Evolutionary conservation across 306 rosid genomes (phyloP).

Genomic region (Cicer yamashitae): DNA sequence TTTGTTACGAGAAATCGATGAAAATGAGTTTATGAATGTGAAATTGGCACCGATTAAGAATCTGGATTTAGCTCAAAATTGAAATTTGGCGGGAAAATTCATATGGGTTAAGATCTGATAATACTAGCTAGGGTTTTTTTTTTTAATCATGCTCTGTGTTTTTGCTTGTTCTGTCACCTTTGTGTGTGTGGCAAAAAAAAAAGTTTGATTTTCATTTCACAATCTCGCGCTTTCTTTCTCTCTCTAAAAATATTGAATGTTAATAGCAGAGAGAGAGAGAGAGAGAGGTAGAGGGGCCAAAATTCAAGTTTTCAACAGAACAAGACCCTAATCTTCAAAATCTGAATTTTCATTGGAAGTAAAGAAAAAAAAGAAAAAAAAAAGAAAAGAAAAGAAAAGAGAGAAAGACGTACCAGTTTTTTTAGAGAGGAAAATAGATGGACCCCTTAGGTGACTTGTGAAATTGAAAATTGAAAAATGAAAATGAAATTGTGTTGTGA

Average conservation of each 20-base stretch:
- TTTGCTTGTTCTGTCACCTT: slow-evolving; percentile 10
- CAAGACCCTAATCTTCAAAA: slow-evolving; percentile 53
- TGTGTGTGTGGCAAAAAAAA: not conserved
- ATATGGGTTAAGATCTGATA: slow-evolving; percentile 27
- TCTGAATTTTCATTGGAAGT: slow-evolving; percentile 43
- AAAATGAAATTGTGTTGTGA: slow-evolving; percentile 34
- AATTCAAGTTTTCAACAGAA: slow-evolving; percentile 57
- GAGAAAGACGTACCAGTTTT: slow-evolving; percentile 49
- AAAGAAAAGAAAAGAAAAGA: not conserved
- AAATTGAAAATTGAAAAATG: not conserved
- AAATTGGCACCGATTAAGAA: slow-evolving; percentile 39
- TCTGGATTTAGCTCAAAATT: slow-evolving; percentile 47
- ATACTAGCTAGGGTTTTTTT: slow-evolving; percentile 34
- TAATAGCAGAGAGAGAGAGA: slow-evolving; percentile 42
- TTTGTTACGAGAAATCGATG: not conserved
- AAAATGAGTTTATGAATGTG: not conserved
- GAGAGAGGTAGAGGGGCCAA: slow-evolving; percentile 31
- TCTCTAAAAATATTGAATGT: slow-evolving; percentile 43
- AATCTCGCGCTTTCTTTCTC: slow-evolving; percentile 51
- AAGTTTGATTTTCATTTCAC: slow-evolving; percentile 20
- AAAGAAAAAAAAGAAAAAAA: slow-evolving; percentile 13
- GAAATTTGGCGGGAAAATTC: slow-evolving; percentile 62
- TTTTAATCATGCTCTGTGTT: slow-evolving; percentile 22
- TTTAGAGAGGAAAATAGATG: slow-evolving; percentile 22
- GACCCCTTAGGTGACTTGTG: slow-evolving; percentile 5